Base-by-base conservation (phyloP, 2,329 filamentous ascomycete species). In the Colletotrichum noveboracense region DNA sequence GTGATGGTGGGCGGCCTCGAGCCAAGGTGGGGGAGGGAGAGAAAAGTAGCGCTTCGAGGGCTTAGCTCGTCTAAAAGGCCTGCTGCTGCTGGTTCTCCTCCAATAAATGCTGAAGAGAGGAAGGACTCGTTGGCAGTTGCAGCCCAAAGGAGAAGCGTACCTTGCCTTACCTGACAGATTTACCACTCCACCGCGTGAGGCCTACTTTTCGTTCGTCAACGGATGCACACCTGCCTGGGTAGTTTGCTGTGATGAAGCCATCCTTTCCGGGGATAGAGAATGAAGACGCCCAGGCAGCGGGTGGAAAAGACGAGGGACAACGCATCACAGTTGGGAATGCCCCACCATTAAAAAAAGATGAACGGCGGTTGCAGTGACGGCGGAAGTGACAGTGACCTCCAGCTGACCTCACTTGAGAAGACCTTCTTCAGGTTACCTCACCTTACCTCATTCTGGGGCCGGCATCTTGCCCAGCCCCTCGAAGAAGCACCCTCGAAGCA, bases 1-100 rank as follows among this genome's bases (percentile, higher is more conserved):
- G 36, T 75, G 72, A 66, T 66, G 73, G 73, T 62, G 69, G 62
- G 38, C 38, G 55, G 69, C 69, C 73, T 75, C 62, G 30, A 55
- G 72, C 68, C 18, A 48, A 48, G 43, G 43, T n/a, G 36, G 43
- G 32, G 52, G 12, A n/a, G 48, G 28, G 56, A 13, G 28, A 18
- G 26, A 34, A 68, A n/a, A 66, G 52, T 24, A 68, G 66, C 66
- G 66, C 66, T 58, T 66, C 48, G n/a, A 68, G 32, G 21, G 30
- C 30, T 68, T 60, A 60, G 43, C 30, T 67, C 48, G 65, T 61
- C 32, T 26, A 28, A 43, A 38, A 38, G 58, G 28, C 58, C 56
- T 21, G 32, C 14, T 30, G 32, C 61, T 48, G 43, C 30, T n/a
- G 60, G 60, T 16, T 4, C 12, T 64, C 32, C 13, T 38, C 61